Conservation (phyloP, 805 yeast genomes). For the Wickerhamomyces kurtzmanii region DNA sequence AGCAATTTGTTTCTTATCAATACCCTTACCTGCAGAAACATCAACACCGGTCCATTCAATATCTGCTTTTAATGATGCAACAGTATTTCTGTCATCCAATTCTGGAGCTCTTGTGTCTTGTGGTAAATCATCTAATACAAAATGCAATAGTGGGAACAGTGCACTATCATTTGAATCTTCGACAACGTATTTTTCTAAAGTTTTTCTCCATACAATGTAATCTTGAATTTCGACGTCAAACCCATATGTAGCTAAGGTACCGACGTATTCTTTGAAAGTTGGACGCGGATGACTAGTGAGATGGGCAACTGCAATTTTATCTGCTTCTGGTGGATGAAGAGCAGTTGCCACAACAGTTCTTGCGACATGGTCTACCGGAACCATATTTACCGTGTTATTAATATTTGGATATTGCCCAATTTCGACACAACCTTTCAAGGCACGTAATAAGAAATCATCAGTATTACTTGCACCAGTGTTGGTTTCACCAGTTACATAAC, state of each 20-base stretch:
- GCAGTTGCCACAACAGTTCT: constrained; percentile 80
- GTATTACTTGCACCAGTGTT: constrained; percentile 85
- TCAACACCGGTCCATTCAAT: constrained; percentile 56
- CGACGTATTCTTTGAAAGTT: constrained; percentile 65
- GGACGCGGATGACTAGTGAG: constrained; percentile 98
- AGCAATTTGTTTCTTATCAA: constrained; percentile 57
- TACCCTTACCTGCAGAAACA: constrained; percentile 63
- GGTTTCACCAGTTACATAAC: constrained; percentile 87
- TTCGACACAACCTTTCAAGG: constrained; percentile 91
- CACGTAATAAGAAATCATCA: constrained; percentile 90
- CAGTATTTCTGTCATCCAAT: constrained; percentile 79
- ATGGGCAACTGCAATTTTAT: constrained; percentile 66
- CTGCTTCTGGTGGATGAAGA: constrained; percentile 54
- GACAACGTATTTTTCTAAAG: constrained; percentile 69
- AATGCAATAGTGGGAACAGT: constrained; percentile 84
- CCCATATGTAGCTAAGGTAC: constrained; percentile 59
- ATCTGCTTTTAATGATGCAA: constrained; percentile 55
- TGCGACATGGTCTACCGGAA: constrained; percentile 98
- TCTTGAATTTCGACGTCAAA: constrained; percentile 52
- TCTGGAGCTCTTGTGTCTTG: constrained; percentile 92
- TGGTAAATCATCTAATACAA: constrained; percentile 89
- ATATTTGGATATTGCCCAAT: constrained; percentile 82
- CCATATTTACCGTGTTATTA: constrained; percentile 84
- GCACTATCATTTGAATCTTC: constrained; percentile 75
- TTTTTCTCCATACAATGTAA: constrained; percentile 71